phyloP scores from a whole-genome alignment of 139 green algal genomes.

The Klebsormidium nitens region DNA sequence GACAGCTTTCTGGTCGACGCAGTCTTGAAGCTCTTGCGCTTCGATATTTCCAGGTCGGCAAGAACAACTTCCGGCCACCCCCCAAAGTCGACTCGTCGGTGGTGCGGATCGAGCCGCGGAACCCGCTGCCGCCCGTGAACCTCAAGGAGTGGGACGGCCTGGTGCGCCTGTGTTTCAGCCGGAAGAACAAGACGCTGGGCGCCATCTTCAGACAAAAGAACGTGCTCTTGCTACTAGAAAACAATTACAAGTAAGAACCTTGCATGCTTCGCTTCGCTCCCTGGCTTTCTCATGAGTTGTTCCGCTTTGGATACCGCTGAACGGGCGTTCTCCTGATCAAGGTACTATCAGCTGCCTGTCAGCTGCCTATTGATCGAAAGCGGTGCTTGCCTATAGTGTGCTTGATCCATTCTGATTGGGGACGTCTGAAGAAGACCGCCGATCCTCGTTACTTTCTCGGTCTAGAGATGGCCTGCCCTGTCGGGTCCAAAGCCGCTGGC shows the following conservation, averaged over 20 bases:
- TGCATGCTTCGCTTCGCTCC: conserved; percentile 16
- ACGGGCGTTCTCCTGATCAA: not conserved
- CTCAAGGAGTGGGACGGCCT: conserved; percentile 97
- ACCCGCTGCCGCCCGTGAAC: conserved; percentile 88
- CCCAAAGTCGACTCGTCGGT: conserved; percentile 96
- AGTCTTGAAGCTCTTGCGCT: not conserved
- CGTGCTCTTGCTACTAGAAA: conserved; percentile 49
- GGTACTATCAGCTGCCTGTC: not conserved
- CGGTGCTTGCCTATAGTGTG: not conserved
- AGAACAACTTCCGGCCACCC: conserved; percentile 86
- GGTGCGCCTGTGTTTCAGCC: conserved; percentile 79
- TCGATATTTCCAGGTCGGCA: conserved; percentile 60
- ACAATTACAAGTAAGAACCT: conserved; percentile 49
- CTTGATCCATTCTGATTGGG: too few relatives aligned
- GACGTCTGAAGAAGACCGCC: too few relatives aligned
- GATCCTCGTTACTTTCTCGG: too few relatives aligned
- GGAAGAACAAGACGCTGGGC: conserved; percentile 97
- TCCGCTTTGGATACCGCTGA: too few relatives aligned
- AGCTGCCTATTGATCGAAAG: conserved; percentile 4
- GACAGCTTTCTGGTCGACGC: not conserved
- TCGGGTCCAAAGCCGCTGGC: too few relatives aligned
- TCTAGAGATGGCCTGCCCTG: too few relatives aligned
- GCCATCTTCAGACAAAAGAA: conserved; percentile 74
- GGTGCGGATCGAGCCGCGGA: conserved; percentile 93
- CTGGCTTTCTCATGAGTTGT: too few relatives aligned